A percentile compares a stretch with the other conserved stretches of the same genome.
Conservation (phyloP, 2,329 filamentous ascomycete genomes). For the Pseudogymnoascus sp. region DNA sequence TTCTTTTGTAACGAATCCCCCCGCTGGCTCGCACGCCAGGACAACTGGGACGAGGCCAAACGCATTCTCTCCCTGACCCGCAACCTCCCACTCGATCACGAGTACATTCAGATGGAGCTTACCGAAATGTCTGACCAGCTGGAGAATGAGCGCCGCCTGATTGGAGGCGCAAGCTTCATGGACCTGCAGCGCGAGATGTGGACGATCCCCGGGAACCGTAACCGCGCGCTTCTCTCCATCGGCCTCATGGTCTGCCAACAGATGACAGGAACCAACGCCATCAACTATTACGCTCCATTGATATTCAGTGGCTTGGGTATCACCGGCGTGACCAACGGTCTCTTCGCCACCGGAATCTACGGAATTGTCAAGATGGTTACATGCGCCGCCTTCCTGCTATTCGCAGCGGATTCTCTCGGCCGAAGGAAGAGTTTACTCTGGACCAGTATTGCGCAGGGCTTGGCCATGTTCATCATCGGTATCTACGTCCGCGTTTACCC, state of each 20-base stretch:
- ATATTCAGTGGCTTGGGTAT: constrained; percentile 63
- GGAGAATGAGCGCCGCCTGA: constrained; percentile 42
- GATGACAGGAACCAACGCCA: constrained; percentile 50
- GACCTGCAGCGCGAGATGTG: constrained; percentile 56
- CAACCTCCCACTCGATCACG: constrained; percentile 43
- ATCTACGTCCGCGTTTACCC: constrained; percentile 59
- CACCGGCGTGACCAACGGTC: constrained; percentile 44
- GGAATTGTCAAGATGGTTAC: constrained; percentile 62
- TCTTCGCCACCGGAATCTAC: constrained; percentile 69
- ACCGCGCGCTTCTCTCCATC: constrained; percentile 58
- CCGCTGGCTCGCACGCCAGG: constrained; percentile 59
- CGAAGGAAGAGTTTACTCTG: constrained; percentile 49
- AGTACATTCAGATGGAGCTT: constrained; percentile 45
- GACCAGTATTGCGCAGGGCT: constrained; percentile 55
- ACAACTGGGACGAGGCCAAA: constrained; percentile 59
- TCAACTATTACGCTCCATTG: constrained; percentile 60
- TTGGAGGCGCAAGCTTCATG: constrained; percentile 41
- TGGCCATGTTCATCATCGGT: constrained; percentile 64
- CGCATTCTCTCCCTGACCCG: constrained; percentile 45
- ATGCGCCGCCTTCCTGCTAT: constrained; percentile 57
- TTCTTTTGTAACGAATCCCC: constrained; percentile 54
- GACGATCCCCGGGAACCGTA: constrained; percentile 49
- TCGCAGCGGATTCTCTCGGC: constrained; percentile 62
- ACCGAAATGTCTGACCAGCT: constrained; percentile 37
- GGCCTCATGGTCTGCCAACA: constrained; percentile 61